Evolutionary conservation across 2,329 filamentous ascomycete genomes (phyloP).

Genomic region (Aspergillus jensenii): DNA sequence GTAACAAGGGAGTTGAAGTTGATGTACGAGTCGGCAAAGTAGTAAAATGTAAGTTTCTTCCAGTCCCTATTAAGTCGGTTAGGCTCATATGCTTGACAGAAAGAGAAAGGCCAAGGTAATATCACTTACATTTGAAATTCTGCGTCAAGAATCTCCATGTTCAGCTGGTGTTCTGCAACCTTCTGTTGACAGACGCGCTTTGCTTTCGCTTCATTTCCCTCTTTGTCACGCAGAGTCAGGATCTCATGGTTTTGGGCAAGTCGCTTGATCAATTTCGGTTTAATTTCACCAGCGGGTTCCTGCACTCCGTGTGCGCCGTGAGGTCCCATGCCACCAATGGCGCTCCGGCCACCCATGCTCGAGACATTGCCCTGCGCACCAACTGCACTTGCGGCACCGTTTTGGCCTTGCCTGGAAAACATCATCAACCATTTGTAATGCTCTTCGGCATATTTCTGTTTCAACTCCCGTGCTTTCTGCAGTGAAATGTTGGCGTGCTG

Average conservation of each 20-base stretch:
- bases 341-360: slow-evolving; percentile 64
- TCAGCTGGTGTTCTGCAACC: slow-evolving; percentile 87
- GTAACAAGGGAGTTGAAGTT: slow-evolving; percentile 98
- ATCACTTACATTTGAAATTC: slow-evolving; percentile 94
- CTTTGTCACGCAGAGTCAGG: slow-evolving; percentile 84
- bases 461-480: slow-evolving; percentile 81
- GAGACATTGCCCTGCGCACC: slow-evolving; percentile 59
- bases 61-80: slow-evolving; percentile 69
- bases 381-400: slow-evolving; percentile 42
- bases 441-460: slow-evolving; percentile 89
- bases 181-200: slow-evolving; percentile 97
- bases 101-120: neutral
- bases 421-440: slow-evolving; percentile 99
- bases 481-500: slow-evolving; percentile 84
- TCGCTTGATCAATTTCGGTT: slow-evolving; percentile 95
- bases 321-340: slow-evolving; percentile 76
- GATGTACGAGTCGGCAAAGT: slow-evolving; percentile 96
- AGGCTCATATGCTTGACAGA: neutral
- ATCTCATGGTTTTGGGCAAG: slow-evolving; percentile 91
- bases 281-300: slow-evolving; percentile 73
- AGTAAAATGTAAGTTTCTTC: slow-evolving; percentile 99
- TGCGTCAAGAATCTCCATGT: slow-evolving; percentile 98
- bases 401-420: slow-evolving; percentile 77
- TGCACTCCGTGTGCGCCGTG: slow-evolving; percentile 71
- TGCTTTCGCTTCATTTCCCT: slow-evolving; percentile 95